These are phyloP conservation scores for Arabidopsis thaliana DNA, from an alignment of 345 rosid genomes.

Conservation along the genomic window TAIR10.1 NC_003070.9:10433501-10434000, in stretches of 20 bases:
- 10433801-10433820: conserved; percentile 86
- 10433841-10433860: conserved; percentile 93
- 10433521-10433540: conserved; percentile 72
- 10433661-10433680: conserved; percentile 86
- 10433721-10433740: conserved; percentile 81
- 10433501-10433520: conserved; percentile 59
- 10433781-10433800: conserved; percentile 90
- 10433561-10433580: conserved; percentile 79
- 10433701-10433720: conserved; percentile 98
- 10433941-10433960: conserved; percentile 94
- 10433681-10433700: conserved; percentile 93
- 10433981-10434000: conserved; percentile 63
- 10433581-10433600: conserved; percentile 69
- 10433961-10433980: conserved; percentile 73
- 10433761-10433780: conserved; percentile 68
- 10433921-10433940: conserved; percentile 97
- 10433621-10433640: conserved; percentile 90
- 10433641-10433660: conserved; percentile 92
- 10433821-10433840: conserved; percentile 85
- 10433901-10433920: conserved; percentile 94
- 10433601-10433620: conserved; percentile 86
- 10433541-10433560: conserved; percentile 98
- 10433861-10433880: conserved; percentile 84
- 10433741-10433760: conserved; percentile 90
- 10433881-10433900: conserved; percentile 97